Conservation (phyloP, 106 monocot genomes). For the Dendrobium catenatum region DNA sequence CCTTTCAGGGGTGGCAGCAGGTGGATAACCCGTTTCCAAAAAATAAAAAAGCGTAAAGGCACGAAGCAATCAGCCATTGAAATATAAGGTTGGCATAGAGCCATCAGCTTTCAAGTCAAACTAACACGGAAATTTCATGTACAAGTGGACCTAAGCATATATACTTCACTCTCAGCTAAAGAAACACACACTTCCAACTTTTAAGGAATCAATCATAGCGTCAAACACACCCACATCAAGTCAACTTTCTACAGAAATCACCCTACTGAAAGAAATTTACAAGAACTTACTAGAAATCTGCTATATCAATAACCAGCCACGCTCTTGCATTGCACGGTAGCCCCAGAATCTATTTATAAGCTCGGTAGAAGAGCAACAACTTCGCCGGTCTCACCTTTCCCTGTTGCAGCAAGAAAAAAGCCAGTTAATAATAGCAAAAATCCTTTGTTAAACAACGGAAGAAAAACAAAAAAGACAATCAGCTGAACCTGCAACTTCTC, state of each 20-base stretch:
- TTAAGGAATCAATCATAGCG: background rate
- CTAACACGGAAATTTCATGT: background rate
- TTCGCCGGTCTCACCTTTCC: slow-evolving; percentile 50
- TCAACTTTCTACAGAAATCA: background rate
- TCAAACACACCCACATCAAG: background rate
- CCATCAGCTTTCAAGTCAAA: background rate
- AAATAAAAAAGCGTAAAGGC: too few relatives aligned
- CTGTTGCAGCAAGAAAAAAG: slow-evolving; percentile 17
- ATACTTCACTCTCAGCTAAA: background rate
- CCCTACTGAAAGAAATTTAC: background rate
- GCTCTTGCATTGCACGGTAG: background rate
- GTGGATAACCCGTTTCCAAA: too few relatives aligned
- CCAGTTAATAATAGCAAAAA: background rate
- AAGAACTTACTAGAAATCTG: background rate
- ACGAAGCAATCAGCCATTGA: too few relatives aligned
- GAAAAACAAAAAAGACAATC: background rate
- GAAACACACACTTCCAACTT: background rate
- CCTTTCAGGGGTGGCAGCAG: too few relatives aligned
- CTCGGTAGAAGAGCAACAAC: slow-evolving; percentile 63
- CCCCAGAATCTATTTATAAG: slow-evolving; percentile 16
- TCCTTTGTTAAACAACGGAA: background rate
- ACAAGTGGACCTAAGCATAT: background rate
- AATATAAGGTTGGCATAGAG: background rate
- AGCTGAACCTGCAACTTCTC: slow-evolving; percentile 41
- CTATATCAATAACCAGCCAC: background rate